These are phyloP conservation scores for Nakazawaea anatomiae DNA, from an alignment of 805 yeast genomes.

Conservation along the genomic window DNA sequence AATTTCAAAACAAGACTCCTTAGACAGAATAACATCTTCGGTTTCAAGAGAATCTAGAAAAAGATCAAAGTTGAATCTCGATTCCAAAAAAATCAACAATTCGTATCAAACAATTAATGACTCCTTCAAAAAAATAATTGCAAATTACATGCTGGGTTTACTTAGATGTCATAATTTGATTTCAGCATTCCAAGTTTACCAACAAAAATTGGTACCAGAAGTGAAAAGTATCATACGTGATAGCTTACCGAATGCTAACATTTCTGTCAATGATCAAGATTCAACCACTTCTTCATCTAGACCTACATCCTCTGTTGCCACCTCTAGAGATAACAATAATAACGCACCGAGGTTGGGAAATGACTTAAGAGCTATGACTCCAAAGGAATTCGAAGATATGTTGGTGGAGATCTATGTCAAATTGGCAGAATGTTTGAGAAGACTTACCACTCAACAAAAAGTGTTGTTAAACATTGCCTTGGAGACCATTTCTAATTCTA, in stretches of 20 bases:
- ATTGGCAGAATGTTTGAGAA: slow-evolving; percentile 65
- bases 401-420: slow-evolving; percentile 52
- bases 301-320: background rate
- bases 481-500: slow-evolving; percentile 26
- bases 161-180: slow-evolving; percentile 55
- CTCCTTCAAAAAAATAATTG: slow-evolving; percentile 36
- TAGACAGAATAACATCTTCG: slow-evolving; percentile 37
- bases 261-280: slow-evolving; percentile 15
- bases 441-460: slow-evolving; percentile 76
- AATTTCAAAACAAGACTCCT: slow-evolving; percentile 40
- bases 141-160: slow-evolving; percentile 46
- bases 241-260: slow-evolving; percentile 51
- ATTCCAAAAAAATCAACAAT: slow-evolving; percentile 24
- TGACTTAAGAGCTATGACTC: slow-evolving; percentile 60
- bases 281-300: slow-evolving; percentile 14
- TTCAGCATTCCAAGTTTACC: slow-evolving; percentile 57
- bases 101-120: slow-evolving; percentile 33
- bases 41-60: slow-evolving; percentile 11
- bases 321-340: slow-evolving; percentile 18
- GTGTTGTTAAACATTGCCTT: slow-evolving; percentile 66
- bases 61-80: slow-evolving; percentile 18
- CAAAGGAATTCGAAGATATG: slow-evolving; percentile 73
- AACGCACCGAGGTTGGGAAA: slow-evolving; percentile 19
- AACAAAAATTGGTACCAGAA: slow-evolving; percentile 63
- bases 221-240: slow-evolving; percentile 65